Conservation (phyloP, 805 yeast genomes). For the Candida schatavii region DNA sequence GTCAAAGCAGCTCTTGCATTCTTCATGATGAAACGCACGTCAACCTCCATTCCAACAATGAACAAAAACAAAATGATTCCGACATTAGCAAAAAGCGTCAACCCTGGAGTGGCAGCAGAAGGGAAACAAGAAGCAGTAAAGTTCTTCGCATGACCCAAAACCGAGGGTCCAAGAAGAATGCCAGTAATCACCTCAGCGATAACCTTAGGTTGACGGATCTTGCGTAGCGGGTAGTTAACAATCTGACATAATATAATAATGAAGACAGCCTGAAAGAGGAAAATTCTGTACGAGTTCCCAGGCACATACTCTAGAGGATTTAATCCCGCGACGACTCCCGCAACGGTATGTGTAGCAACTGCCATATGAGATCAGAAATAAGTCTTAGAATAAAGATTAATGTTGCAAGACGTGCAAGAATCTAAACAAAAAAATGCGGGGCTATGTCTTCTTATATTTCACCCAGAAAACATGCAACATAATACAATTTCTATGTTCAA, state of each 20-base stretch:
- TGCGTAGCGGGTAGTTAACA: constrained; percentile 57
- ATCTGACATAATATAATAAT: constrained; percentile 59
- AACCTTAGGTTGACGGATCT: constrained; percentile 71
- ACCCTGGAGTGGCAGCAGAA: constrained; percentile 54
- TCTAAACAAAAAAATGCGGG: not conserved
- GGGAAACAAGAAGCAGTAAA: constrained; percentile 70
- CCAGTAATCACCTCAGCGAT: constrained; percentile 82
- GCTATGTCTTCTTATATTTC: not conserved
- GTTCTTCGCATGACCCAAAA: constrained; percentile 65
- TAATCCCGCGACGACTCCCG: constrained; percentile 70
- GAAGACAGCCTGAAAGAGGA: constrained; percentile 65
- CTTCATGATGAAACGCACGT: constrained; percentile 58
- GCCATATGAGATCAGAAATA: constrained; percentile 26
- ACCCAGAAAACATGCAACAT: too few species aligned
- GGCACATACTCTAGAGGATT: constrained; percentile 64
- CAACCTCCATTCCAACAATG: constrained; percentile 78
- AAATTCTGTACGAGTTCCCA: constrained; percentile 61
- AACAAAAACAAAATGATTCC: constrained; percentile 76
- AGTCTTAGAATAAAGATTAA: too few species aligned
- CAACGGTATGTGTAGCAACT: constrained; percentile 39
- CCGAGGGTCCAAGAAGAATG: constrained; percentile 72
- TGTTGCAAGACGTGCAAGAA: not conserved
- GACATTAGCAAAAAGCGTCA: constrained; percentile 66
- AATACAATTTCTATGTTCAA: too few species aligned
- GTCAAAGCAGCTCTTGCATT: constrained; percentile 59